These are phyloP conservation scores for Kentomonas sorsogonicus DNA, from an alignment of 208 protist species.

Conservation along the genomic window DNA sequence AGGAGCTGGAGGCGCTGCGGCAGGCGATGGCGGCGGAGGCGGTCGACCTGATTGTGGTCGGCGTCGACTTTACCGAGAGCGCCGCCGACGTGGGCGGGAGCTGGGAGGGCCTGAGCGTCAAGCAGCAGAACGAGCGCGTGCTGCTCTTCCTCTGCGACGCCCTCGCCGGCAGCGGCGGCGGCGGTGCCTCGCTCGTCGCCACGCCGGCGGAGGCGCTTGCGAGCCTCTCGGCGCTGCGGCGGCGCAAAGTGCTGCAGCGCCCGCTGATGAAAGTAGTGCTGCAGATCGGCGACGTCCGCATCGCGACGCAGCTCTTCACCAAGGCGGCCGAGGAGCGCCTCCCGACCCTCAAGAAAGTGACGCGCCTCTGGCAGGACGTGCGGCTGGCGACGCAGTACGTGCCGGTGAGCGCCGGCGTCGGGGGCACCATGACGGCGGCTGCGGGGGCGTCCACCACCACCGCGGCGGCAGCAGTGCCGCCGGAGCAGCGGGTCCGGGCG, in stretches of 20 bases:
- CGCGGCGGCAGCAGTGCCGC: too few species aligned
- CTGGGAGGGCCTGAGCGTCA: conserved; percentile 19
- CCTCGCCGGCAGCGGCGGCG: too few species aligned
- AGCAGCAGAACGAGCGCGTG: conserved; percentile 65
- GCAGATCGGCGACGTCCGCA: conserved; percentile 52
- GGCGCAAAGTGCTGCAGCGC: conserved; percentile 38
- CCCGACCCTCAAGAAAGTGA: conserved; percentile 54
- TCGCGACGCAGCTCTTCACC: conserved; percentile 71
- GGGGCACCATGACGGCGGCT: conserved; percentile 3
- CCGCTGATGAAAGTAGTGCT: conserved; percentile 39
- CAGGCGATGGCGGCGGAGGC: conserved; percentile 31
- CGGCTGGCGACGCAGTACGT: conserved; percentile 20
- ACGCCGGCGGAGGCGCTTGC: conserved; percentile 33
- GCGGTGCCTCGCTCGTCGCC: conserved; percentile 30
- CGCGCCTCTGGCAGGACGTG: conserved; percentile 34
- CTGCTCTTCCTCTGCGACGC: conserved; percentile 34
- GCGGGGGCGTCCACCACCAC: too few species aligned
- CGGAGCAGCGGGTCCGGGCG: conserved; percentile 36
- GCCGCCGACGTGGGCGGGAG: conserved; percentile 15
- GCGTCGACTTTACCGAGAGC: conserved; percentile 44
- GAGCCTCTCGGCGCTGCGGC: conserved; percentile 19
- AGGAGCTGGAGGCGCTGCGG: conserved; percentile 43
- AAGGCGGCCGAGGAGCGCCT: conserved; percentile 51
- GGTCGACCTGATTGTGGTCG: conserved; percentile 77
- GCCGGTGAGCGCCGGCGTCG: too few species aligned